Base-by-base conservation (phyloP, 441 rosid genomes). In the Macaranga tanarius region DNA sequence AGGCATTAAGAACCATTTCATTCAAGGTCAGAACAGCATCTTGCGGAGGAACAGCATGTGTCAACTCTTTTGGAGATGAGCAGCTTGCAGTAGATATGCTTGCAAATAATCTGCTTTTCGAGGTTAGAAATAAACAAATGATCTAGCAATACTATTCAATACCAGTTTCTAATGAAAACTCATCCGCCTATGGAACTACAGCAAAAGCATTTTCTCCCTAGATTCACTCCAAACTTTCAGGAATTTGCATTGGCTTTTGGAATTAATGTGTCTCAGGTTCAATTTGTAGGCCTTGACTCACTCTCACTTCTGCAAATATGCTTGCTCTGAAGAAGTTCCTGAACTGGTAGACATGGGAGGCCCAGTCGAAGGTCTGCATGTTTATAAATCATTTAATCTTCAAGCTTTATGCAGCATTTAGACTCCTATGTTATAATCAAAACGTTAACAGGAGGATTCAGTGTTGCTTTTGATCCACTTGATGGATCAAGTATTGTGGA, bases 261-360 rank as follows among this genome's bases (percentile, higher is more conserved):
- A 17, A 28, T 7, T 48, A 16, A 44, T 5, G 7, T 55, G 20
- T 22, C 34, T 8, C 17, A 65, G 16, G 31, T 62, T 63, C 72
- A 50, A 64, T 77, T 15, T 57, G 19, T 70, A 94, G 99, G 94
- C 99, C 76, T 84, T 94, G 87, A 82, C 76, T 55, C 85, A 85
- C 87, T 94, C 99, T 0, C 97, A 94, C 80, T 87, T 79, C 89
- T 92, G 97, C 76, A 94, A 94, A 72, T 89, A 92, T 70, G 97
- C 97, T 47, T 95, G 97, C 84, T 95, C 99, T 44, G 99, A 95
- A 79, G 97, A 95, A 85, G 85, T 88, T 67, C 97, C 99, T 65
- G 97, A 92, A 86, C 92, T 92, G 63, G 97, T 88, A 77, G 99
- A 95, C 84, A 92, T 90, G 97, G 97, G 99, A 73, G 99, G 97